Conservation (phyloP, 176 grass and related monocot genomes). For the Pontederia paniculata region DNA sequence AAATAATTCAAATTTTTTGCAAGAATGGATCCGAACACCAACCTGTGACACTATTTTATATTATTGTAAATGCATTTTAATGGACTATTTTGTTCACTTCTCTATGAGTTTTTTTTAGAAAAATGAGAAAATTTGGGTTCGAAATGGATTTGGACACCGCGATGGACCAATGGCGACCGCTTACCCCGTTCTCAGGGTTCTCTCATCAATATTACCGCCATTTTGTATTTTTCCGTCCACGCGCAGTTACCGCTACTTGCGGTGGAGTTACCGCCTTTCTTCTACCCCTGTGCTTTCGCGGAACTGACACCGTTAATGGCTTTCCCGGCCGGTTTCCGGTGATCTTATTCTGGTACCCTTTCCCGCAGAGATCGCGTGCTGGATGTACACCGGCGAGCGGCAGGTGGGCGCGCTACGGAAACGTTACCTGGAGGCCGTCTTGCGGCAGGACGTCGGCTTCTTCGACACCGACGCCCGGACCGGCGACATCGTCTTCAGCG, state of each 20-base stretch:
- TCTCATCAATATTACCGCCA: no score
- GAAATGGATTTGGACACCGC: no score
- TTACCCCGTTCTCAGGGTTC: no score
- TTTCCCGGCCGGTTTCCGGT: neutral
- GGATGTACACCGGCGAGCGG: slow-evolving; percentile 50
- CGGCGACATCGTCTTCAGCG: slow-evolving; percentile 55
- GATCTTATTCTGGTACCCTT: neutral
- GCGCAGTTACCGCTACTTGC: no score
- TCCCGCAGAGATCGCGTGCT: slow-evolving; percentile 52
- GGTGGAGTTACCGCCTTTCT: no score
- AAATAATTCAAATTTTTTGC: neutral
- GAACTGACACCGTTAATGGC: neutral
- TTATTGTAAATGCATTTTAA: neutral
- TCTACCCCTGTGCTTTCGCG: no score
- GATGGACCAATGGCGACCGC: no score
- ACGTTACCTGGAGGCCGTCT: slow-evolving; percentile 40
- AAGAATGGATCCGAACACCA: neutral
- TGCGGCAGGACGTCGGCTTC: slow-evolving; percentile 66
- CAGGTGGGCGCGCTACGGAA: slow-evolving; percentile 37
- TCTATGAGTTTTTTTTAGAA: no score
- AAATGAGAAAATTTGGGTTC: no score
- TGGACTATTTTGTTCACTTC: neutral
- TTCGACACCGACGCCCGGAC: slow-evolving; percentile 65
- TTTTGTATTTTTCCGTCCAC: no score
- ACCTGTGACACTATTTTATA: neutral